phyloP scores from a whole-genome alignment of 441 rosid species.

The Brassica hybrid region DNA sequence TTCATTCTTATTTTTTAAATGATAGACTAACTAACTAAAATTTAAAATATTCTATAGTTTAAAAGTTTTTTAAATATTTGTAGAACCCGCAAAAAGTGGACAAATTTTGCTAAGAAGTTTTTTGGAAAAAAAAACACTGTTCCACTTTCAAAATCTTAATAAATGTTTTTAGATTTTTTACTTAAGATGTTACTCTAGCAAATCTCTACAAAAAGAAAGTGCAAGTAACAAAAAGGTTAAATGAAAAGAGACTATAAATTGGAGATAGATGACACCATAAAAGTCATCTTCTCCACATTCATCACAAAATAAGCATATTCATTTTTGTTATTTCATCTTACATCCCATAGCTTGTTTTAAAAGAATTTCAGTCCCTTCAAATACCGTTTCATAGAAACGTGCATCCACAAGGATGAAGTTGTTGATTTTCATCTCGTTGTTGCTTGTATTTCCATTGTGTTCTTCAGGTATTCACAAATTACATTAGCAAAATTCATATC shows the following conservation, averaged over 20 bases:
- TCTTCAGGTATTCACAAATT: slow-evolving; percentile 16
- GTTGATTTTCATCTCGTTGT: slow-evolving; percentile 7
- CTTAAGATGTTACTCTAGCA: background rate
- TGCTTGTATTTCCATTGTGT: slow-evolving; percentile 8
- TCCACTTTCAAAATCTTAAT: background rate
- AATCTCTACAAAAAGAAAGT: background rate
- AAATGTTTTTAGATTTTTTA: background rate
- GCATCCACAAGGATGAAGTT: slow-evolving; percentile 4
- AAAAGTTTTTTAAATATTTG: no score
- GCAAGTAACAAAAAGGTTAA: no score
- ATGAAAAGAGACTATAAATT: background rate
- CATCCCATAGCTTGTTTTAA: background rate
- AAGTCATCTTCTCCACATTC: background rate
- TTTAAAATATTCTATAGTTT: no score
- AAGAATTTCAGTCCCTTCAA: background rate
- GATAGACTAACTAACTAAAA: no score
- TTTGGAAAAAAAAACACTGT: background rate
- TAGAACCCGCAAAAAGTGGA: no score
- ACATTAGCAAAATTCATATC: background rate
- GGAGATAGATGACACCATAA: background rate
- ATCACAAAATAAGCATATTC: background rate
- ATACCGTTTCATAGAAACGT: background rate
- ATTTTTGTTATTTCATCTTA: background rate
- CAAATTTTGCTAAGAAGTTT: no score
- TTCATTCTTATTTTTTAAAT: no score